Percentiles rank a stretch among this genome's conserved stretches.
These are phyloP conservation scores for Podaxis sp. DNA, from an alignment of 768 basidiomycete species.

Conservation along the genomic window DNA sequence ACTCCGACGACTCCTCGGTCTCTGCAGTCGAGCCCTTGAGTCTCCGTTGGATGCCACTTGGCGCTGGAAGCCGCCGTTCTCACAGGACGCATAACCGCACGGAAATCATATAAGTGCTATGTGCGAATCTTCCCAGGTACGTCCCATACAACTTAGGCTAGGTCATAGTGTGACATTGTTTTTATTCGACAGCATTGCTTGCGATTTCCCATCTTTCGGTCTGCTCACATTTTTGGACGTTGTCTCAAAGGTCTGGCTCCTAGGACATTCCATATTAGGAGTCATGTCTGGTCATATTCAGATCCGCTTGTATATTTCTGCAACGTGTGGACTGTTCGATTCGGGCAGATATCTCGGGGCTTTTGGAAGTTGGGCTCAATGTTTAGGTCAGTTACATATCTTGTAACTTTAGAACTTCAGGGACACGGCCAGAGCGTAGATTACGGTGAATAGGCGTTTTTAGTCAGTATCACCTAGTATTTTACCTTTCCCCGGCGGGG, in stretches of 20 bases:
- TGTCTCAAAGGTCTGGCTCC: too few species aligned
- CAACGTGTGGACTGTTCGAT: background rate
- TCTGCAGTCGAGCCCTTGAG: slow-evolving; percentile 2
- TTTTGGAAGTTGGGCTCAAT: background rate
- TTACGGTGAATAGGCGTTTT: too few species aligned
- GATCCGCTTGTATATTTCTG: background rate
- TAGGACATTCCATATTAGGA: background rate
- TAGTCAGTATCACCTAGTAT: too few species aligned
- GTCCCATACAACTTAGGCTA: background rate
- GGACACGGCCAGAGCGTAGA: background rate
- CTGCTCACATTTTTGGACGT: background rate
- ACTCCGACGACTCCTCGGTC: background rate
- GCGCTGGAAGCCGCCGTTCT: slow-evolving; percentile 14
- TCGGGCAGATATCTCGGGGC: background rate
- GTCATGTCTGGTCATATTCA: background rate
- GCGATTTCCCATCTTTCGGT: background rate
- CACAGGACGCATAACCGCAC: background rate
- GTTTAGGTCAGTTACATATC: background rate
- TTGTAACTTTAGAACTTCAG: background rate
- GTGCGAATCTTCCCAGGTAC: background rate
- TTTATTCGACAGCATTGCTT: background rate
- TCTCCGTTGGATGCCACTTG: slow-evolving; percentile 17
- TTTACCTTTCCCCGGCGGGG: too few species aligned
- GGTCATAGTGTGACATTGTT: background rate
- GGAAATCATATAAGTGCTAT: background rate